Evolutionary conservation across 345 rosid genomes (phyloP), one percentile per base, ranked within the genome.

Genomic region (Brassica carinata): DNA sequence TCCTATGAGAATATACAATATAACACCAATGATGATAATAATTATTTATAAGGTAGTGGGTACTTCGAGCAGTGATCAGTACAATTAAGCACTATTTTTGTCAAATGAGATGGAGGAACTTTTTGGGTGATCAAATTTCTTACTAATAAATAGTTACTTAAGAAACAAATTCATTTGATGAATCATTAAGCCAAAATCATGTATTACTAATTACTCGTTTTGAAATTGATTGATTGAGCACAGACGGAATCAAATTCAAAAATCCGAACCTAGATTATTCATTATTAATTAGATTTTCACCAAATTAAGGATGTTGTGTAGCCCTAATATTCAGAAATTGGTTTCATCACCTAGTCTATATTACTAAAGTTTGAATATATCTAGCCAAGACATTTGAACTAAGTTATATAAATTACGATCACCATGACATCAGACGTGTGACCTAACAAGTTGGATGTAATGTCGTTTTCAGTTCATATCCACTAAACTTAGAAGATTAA

Each of bases 401-500:
- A 73, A 58, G 30, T 71, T 71, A 57, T n/a, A n/a, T n/a, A n/a
- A 8, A 51, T 67, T 79, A 79, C 70, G 79, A 79, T n/a, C 83
- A 79, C 43, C 75, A 74, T 79, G 78, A 61, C 57, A 73, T 74
- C 78, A 74, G 83, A 80, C 76, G 68, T 53, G 72, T 65, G 79
- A 80, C 83, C 83, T 75, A 75, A 80, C 53, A 64, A 69, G 79
- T 75, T 75, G 79, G 70, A n/a, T n/a, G 73, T 30, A 63, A 0
- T 69, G 76, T 69, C 67, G 69, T 89, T 87, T 45, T 79, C 75
- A 62, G 45, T 61, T 74, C 55, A 75, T 61, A 62, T 23, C 18
- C 13, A n/a, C 63, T 19, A 67, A 73, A 29, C 36, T 57, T 79
- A 69, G 33, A 70, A 69, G 55, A 51, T 62, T 66, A 9, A 57